Base-by-base conservation (phyloP, 228 moss, liverwort and hornwort genomes). In the Sphagnum fallax region DNA sequence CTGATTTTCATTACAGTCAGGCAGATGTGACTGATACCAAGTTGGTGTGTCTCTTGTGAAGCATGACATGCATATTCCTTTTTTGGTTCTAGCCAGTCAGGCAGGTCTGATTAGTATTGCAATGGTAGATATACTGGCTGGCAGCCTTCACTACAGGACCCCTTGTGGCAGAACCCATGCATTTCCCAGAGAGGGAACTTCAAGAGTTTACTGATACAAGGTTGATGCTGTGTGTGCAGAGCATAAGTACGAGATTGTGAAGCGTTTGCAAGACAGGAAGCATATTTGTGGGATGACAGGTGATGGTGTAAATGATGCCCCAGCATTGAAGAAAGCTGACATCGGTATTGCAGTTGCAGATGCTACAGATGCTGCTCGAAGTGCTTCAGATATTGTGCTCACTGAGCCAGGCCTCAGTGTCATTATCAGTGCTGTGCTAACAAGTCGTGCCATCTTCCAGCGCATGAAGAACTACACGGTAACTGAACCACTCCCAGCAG, bases 391-490 rank as follows among this genome's bases (percentile, higher is more conserved):
- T 70, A 85, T 85, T 5, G 85, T 85, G 65, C 85, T 85, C 51
- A 85, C 85, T 15, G 85, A 85, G 60, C 85, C 85, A 64, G 85
- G 85, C 50, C 70, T 85, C 6, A 85, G 85, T 72, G 81, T 81
- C 6, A 85, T 85, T 64, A 81, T 85, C 16, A 85, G 81, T 74
- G 85, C 85, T 16, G 85, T 85, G 72, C 53, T 85, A 63, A 85
- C 85, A 15, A 85, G 85, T 53, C 74, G 85, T 53, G 71, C 85
- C 53, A 85, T 85, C 60, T 85, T 85, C 60, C 85, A 85, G 72
- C 85, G 85, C 16, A 85, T 85, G 85, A 85, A 85, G 7, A 85
- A 85, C 62, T 85, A 85, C 72, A 85, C 85, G 81, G 85, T 85
- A 68, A 32, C 32, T 32, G 32, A 32, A 32, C 32, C 32, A 32